These are phyloP conservation scores for Coniochaeta hoffmannii DNA, from an alignment of 2,329 filamentous ascomycete species.

Conservation along the genomic window DNA sequence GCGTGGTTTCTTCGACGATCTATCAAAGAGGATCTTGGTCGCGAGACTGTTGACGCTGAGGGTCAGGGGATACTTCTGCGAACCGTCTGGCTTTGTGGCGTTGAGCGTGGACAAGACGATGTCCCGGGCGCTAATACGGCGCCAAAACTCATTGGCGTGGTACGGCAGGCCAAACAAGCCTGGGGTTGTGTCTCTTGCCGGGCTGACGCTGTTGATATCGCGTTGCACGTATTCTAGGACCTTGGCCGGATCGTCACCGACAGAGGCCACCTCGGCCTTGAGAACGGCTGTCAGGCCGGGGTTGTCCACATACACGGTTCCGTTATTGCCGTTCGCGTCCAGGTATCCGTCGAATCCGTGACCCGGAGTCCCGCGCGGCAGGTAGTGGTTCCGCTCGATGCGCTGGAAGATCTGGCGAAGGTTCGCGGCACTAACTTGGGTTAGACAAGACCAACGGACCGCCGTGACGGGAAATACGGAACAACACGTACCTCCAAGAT, in stretches of 20 bases:
- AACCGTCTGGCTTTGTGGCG: constrained; percentile 14
- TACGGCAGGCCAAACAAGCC: constrained; percentile 10
- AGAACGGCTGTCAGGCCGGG: constrained; percentile 12
- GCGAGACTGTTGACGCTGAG: constrained; percentile 22
- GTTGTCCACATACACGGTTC: constrained; percentile 9
- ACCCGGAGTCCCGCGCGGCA: constrained; percentile 9
- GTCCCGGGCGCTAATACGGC: constrained; percentile 15
- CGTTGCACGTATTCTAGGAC: constrained; percentile 14
- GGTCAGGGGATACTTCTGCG: constrained; percentile 12
- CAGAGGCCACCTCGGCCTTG: background rate
- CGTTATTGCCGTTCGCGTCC: constrained; percentile 12
- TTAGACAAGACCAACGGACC: no score
- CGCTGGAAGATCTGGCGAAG: constrained; percentile 15
- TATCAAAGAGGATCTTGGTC: constrained; percentile 29
- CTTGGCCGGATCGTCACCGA: constrained; percentile 1
- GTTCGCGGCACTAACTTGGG: constrained; percentile 10
- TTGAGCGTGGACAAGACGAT: constrained; percentile 15
- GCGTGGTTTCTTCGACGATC: constrained; percentile 9
- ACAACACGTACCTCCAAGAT: constrained; percentile 6
- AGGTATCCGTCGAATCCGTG: constrained; percentile 19
- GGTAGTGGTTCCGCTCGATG: constrained; percentile 18
- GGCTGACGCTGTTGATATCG: constrained; percentile 13
- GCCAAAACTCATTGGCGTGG: background rate
- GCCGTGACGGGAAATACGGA: no score
- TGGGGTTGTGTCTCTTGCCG: constrained; percentile 11